These are phyloP conservation scores for Mycena rebaudengoi DNA, from an alignment of 768 basidiomycete species.

Conservation along the genomic window DNA sequence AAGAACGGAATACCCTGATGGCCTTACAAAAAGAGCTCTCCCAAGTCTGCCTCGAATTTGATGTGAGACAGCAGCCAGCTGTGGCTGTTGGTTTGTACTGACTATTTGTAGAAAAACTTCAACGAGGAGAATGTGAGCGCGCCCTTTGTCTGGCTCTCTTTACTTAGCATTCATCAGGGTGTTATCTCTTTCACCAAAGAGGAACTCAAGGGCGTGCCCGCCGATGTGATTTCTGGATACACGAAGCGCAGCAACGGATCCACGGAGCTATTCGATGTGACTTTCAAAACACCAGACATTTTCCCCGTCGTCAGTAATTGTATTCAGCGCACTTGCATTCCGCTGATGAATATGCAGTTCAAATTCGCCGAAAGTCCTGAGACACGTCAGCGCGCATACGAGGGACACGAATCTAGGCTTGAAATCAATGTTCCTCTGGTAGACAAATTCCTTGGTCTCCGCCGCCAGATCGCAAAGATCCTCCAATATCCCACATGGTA, in stretches of 20 bases:
- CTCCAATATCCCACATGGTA: constrained; percentile 80
- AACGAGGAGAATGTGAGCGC: constrained; percentile 74
- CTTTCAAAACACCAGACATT: constrained; percentile 86
- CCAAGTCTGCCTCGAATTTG: constrained; percentile 80
- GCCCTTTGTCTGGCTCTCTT: constrained; percentile 34
- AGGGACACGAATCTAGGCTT: constrained; percentile 75
- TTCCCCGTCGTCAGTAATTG: constrained; percentile 68
- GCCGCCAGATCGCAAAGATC: constrained; percentile 72
- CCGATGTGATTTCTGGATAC: constrained; percentile 82
- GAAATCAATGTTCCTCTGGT: constrained; percentile 76
- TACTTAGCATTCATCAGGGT: constrained; percentile 48
- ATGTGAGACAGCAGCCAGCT: constrained; percentile 51
- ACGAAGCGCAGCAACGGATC: constrained; percentile 66
- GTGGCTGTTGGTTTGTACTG: constrained; percentile 1
- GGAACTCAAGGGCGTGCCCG: constrained; percentile 83
- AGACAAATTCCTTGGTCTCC: constrained; percentile 71
- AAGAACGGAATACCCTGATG: constrained; percentile 64
- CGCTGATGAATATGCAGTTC: constrained; percentile 54
- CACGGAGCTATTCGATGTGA: constrained; percentile 73
- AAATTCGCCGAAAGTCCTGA: constrained; percentile 79
- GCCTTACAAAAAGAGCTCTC: constrained; percentile 80
- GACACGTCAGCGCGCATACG: constrained; percentile 71
- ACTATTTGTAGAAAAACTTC: constrained; percentile 75
- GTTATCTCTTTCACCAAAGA: constrained; percentile 70
- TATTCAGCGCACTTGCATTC: neutral